phyloP scores from a whole-genome alignment of 2,329 filamentous ascomycete species.

The Aspergillus chevalieri region DNA sequence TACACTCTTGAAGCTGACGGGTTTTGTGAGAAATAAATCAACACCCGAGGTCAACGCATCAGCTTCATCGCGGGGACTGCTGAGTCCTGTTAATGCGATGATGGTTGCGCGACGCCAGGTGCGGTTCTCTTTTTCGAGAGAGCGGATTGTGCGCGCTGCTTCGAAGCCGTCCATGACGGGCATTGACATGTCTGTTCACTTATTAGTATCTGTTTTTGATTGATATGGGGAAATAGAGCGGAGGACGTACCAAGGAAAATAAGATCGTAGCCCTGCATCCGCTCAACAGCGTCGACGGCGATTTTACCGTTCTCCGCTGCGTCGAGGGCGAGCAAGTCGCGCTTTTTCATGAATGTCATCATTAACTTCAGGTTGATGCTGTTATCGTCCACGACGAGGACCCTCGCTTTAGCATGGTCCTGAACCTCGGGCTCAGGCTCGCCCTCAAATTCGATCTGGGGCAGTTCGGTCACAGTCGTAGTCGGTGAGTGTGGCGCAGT shows the following conservation, averaged over 20 bases:
- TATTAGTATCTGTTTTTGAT: background rate
- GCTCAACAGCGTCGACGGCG: constrained; percentile 37
- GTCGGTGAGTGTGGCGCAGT: too few relatives aligned
- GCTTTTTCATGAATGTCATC: constrained; percentile 39
- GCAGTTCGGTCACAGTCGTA: too few relatives aligned
- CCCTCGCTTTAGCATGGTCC: constrained; percentile 11
- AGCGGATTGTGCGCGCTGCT: constrained; percentile 42
- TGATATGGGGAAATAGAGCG: background rate
- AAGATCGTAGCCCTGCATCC: constrained; percentile 34
- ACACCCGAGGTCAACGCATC: constrained; percentile 40
- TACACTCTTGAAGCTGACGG: constrained; percentile 41
- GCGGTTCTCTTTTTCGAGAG: constrained; percentile 30
- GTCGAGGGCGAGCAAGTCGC: constrained; percentile 27
- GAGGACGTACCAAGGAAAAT: constrained; percentile 38
- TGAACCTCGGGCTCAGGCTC: too few relatives aligned
- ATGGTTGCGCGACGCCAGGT: constrained; percentile 31
- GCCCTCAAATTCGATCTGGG: too few relatives aligned
- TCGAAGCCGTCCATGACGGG: constrained; percentile 46
- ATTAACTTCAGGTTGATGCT: constrained; percentile 41
- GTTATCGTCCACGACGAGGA: constrained; percentile 44
- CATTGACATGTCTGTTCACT: constrained; percentile 38
- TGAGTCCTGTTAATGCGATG: constrained; percentile 42
- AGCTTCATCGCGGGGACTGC: constrained; percentile 38
- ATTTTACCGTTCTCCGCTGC: constrained; percentile 39
- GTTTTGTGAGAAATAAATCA: constrained; percentile 44